A percentile compares a stretch with the other conserved stretches of the same genome.
phyloP scores from a whole-genome alignment of 148 eudicot genomes.

The Gaultheria prostrata region DNA sequence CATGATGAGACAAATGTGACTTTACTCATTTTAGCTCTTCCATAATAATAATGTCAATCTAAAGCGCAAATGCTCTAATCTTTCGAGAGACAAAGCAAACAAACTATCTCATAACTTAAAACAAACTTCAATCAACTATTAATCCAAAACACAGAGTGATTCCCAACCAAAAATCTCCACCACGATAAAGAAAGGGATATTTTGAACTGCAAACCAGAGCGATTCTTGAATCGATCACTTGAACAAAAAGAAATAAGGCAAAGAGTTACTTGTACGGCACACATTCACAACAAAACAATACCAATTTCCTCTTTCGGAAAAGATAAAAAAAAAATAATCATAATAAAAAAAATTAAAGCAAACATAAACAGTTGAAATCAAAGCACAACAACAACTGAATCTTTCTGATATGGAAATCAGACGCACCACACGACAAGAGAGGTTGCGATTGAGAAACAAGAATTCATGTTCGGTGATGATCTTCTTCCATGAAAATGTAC shows the following conservation, averaged over 20 bases:
- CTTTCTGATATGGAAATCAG: background rate
- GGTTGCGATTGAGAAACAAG: slow-evolving; percentile 5
- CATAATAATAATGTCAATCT: slow-evolving; percentile 3
- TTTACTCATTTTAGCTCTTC: background rate
- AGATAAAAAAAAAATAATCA: background rate
- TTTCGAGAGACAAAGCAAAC: background rate
- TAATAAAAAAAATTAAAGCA: background rate
- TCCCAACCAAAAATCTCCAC: slow-evolving; percentile 1
- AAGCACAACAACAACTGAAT: background rate
- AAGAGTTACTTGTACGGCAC: slow-evolving; percentile 22
- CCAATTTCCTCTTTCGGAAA: background rate
- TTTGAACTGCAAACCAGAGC: slow-evolving; percentile 4
- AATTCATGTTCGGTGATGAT: background rate
- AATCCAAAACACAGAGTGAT: background rate
- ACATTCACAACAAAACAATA: slow-evolving; percentile 5
- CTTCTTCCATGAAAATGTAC: slow-evolving; percentile 4
- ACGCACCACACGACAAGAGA: slow-evolving; percentile 10
- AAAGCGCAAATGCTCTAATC: background rate
- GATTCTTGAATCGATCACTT: background rate
- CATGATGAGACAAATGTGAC: slow-evolving; percentile 2
- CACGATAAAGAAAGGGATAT: background rate
- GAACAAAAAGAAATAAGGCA: background rate
- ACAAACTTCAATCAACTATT: background rate
- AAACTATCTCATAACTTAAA: background rate
- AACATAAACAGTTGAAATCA: background rate